These are phyloP conservation scores for Petasospora fabianii DNA, from an alignment of 1,139 yeast genomes.

Conservation along the genomic window DNA sequence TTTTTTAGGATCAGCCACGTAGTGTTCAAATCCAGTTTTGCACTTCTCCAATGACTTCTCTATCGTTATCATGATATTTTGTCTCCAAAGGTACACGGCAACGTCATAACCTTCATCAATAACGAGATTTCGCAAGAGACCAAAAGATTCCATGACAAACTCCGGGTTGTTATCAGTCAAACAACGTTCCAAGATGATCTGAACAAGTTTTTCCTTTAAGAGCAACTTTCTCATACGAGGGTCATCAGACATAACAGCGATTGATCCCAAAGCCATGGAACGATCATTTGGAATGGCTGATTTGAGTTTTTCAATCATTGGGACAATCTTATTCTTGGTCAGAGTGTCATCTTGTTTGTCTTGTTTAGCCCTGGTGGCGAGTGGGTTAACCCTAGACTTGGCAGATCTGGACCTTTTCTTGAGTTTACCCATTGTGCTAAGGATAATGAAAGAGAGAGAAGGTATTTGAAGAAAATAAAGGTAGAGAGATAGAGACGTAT, in stretches of 20 bases:
- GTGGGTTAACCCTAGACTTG: conserved; percentile 47
- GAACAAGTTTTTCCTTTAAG: conserved; percentile 67
- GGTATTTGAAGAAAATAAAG: not conserved
- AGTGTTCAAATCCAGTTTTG: conserved; percentile 42
- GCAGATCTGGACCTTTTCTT: conserved; percentile 67
- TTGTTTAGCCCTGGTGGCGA: conserved; percentile 27
- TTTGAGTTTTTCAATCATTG: conserved; percentile 62
- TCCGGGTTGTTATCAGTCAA: conserved; percentile 69
- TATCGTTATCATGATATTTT: conserved; percentile 65
- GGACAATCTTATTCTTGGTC: conserved; percentile 56
- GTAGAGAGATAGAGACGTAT: no score
- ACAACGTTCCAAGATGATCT: conserved; percentile 58
- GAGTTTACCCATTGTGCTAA: conserved; percentile 62
- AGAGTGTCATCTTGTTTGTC: conserved; percentile 45
- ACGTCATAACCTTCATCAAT: conserved; percentile 90
- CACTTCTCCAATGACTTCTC: conserved; percentile 49
- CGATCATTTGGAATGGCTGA: conserved; percentile 69
- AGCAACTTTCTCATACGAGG: conserved; percentile 55
- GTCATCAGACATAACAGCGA: conserved; percentile 70
- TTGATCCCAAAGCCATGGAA: conserved; percentile 73
- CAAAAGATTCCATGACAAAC: conserved; percentile 74
- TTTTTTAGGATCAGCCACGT: conserved; percentile 30
- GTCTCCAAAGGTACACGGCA: conserved; percentile 71
- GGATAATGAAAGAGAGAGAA: not conserved
- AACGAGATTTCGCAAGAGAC: conserved; percentile 72